Base-by-base conservation (phyloP, 192 early-diverging fungal species). In the Coemansia sp. region DNA sequence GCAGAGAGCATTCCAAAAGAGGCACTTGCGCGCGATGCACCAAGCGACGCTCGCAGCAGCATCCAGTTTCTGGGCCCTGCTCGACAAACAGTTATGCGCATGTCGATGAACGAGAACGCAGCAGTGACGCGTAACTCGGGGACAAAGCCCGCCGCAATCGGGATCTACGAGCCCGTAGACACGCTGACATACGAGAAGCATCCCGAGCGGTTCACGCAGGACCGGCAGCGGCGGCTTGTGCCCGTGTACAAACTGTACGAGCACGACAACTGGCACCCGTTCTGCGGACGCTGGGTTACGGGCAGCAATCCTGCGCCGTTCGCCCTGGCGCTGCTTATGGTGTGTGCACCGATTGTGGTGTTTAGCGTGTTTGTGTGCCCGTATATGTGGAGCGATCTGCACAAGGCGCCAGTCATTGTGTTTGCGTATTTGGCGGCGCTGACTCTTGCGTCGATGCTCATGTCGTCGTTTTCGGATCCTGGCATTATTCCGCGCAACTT, bases 391-490 rank as follows among this genome's bases (percentile, higher is more conserved):
- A 45, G 57, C 39, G 60, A 87, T 48, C 38, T 90, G 19, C 73
- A 76, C 66, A 87, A 87, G 15, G 86, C 82, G 19, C 61, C 83
- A 2, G 87, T 89, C 12, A 85, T 90, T 72, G 63, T 92, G 17
- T 90, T 90, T 66, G 79, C 73, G 2, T 92, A 92, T 50, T 39
- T 90, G 47, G 81, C 87, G 19, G 74, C 87, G 1, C 68, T 90
- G 45, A 67, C 87, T 6, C 64, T 87, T 12, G 75, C 84, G 2
- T 88, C 86, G 2, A 92, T 92, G 90, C 60, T 90, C 45, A 89
- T 84, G 78, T 76, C 90, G 38, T 89, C 90, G 24, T 89, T 88
- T 82, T 86, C 87, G 9, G 90, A 92, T 66, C 90, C 90, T 6
- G 90, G 90, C 12, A 86, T 90, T 27, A 79, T 92, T 64, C 90